Base-by-base conservation (phyloP, 202 grass and related monocot species). In the Panicum hallii region DNA sequence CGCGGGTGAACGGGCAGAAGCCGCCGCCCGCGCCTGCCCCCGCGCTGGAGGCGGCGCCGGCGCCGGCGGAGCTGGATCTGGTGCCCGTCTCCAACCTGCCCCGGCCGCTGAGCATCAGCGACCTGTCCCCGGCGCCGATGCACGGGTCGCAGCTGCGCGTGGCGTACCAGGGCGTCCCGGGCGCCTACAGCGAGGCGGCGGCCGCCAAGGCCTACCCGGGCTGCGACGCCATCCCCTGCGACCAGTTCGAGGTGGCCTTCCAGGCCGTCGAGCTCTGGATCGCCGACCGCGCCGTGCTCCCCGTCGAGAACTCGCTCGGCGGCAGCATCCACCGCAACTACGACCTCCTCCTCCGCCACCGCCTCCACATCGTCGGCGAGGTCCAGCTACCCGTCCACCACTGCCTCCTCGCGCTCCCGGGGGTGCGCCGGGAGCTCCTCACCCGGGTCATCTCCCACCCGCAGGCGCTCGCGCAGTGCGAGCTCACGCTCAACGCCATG, bases 201-300 rank as follows among this genome's bases (percentile, higher is more conserved):
- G 92, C 92, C 0, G 90, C 60, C 1, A 97, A 94, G 84, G 95
- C 92, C 0, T 97, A 94, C 84, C 92, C 90, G 11, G 82, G 86
- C 38, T 97, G 95, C 79, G 92, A 97, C 67, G 90, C 95, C 64
- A 97, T 97, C 86, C 95, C 87, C 10, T 97, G 95, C 76, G 92
- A 97, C 82, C 92, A 94, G 89, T 94, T 94, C 76, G 90, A 94
- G 85, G 92, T 97, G 6, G 92, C 95, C 3, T 97, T 97, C 81
- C 92, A 97, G 77, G 95, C 95, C 7, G 95, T 97, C 3, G 94
- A 97, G 84, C 88, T 94, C 46, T 97, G 95, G 95, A 93, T 97
- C 72, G 88, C 95, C 12, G 92, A 97, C 88, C 88, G 92, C 64
- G 95, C 95, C 15, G 95, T 97, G 14, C 92, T 94, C 47, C 95